Percentiles rank a stretch among this genome's conserved stretches.
phyloP scores from a whole-genome alignment of 1,139 yeast genomes.

The Williopsis jadinii region DNA sequence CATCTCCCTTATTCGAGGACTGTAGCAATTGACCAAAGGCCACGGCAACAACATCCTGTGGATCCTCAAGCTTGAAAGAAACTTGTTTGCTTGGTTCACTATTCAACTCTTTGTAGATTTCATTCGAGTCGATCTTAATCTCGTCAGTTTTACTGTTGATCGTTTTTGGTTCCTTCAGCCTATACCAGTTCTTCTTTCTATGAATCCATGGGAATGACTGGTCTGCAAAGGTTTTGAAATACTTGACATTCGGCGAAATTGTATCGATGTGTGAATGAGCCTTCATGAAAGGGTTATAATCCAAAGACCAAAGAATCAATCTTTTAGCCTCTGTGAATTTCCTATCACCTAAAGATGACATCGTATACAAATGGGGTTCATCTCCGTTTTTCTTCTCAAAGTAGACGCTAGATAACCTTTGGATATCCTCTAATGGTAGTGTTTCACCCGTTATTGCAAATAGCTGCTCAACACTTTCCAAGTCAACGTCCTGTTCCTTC shows the following conservation, averaged over 20 bases:
- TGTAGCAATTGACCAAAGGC: slow-evolving; percentile 19
- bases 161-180: slow-evolving; percentile 15
- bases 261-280: slow-evolving; percentile 8
- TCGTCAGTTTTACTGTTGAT: neutral
- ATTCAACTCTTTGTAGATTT: slow-evolving; percentile 8
- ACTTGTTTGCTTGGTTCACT: neutral
- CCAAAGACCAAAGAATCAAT: slow-evolving; percentile 19
- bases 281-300: slow-evolving; percentile 18
- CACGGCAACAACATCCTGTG: slow-evolving; percentile 13
- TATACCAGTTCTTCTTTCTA: slow-evolving; percentile 15
- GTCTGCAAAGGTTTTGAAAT: slow-evolving; percentile 10
- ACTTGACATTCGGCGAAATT: slow-evolving; percentile 4
- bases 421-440: slow-evolving; percentile 19
- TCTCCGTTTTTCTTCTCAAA: slow-evolving; percentile 10
- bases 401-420: slow-evolving; percentile 18
- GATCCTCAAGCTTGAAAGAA: neutral
- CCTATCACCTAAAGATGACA: slow-evolving; percentile 13
- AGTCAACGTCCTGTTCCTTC: slow-evolving; percentile 28
- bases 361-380: slow-evolving; percentile 3
- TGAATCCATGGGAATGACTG: slow-evolving; percentile 20
- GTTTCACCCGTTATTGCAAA: slow-evolving; percentile 4
- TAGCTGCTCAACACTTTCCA: slow-evolving; percentile 17
- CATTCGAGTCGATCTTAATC: slow-evolving; percentile 5
- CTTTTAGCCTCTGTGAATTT: slow-evolving; percentile 17
- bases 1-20: slow-evolving; percentile 3